A percentile compares a stretch with the other conserved stretches of the same genome.
Conservation (phyloP, 2,329 filamentous ascomycete species). For the Teratosphaeria nubilosa region DNA sequence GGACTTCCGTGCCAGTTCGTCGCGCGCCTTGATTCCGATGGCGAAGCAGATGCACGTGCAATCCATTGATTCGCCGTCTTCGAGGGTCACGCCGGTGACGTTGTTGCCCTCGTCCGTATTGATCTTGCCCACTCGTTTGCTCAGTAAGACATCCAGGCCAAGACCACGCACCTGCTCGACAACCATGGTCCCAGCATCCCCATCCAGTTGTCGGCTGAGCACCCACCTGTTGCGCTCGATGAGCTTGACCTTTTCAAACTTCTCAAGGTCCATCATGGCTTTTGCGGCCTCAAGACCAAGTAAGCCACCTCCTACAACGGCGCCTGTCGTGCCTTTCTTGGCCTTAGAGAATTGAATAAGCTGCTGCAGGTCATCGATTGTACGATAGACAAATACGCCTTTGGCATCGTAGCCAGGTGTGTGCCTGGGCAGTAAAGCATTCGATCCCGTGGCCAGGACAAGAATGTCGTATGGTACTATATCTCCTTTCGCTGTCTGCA, state of each 20-base stretch:
- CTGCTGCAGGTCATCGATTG: slow-evolving; percentile 67
- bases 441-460: slow-evolving; percentile 76
- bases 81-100: slow-evolving; percentile 66
- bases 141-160: slow-evolving; percentile 70
- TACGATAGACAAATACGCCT: slow-evolving; percentile 83
- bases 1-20: slow-evolving; percentile 60
- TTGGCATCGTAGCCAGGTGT: slow-evolving; percentile 70
- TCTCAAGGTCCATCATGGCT: slow-evolving; percentile 77
- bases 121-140: slow-evolving; percentile 64
- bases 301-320: slow-evolving; percentile 75
- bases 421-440: slow-evolving; percentile 62
- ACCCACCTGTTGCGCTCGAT: slow-evolving; percentile 80
- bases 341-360: slow-evolving; percentile 63
- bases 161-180: slow-evolving; percentile 70
- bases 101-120: slow-evolving; percentile 56
- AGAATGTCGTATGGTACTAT: slow-evolving; percentile 67
- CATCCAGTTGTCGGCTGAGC: slow-evolving; percentile 69
- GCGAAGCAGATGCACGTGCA: slow-evolving; percentile 83
- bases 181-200: slow-evolving; percentile 70
- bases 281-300: slow-evolving; percentile 83
- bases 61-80: slow-evolving; percentile 66
- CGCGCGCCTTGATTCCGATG: slow-evolving; percentile 73
- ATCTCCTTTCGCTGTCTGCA: slow-evolving; percentile 61
- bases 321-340: slow-evolving; percentile 57
- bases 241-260: slow-evolving; percentile 63